Conservation (phyloP, 83 land plant genomes). For the Thuja plicata region DNA sequence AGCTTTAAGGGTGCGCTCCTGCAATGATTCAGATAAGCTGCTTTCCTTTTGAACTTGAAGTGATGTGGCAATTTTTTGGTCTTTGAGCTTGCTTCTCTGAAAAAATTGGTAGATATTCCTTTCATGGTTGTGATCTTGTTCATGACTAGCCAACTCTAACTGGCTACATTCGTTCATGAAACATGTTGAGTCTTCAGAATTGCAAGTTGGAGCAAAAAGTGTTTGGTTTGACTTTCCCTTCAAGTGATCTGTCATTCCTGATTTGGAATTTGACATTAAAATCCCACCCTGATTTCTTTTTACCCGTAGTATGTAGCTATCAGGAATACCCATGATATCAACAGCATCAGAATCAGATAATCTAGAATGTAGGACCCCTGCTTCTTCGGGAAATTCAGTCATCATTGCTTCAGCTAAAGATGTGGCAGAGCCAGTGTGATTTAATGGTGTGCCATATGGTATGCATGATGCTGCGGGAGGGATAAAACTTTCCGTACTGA, state of each 20-base stretch:
- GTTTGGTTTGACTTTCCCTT: slow-evolving; percentile 70
- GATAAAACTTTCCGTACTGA: background rate
- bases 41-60: slow-evolving; percentile 5
- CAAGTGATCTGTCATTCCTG: slow-evolving; percentile 40
- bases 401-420: background rate
- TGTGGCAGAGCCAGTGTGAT: background rate
- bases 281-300: background rate
- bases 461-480: background rate
- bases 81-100: slow-evolving; percentile 23
- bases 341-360: background rate
- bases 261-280: background rate
- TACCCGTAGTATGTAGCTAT: background rate
- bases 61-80: slow-evolving; percentile 21
- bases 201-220: slow-evolving; percentile 48
- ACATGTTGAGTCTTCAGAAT: background rate
- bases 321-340: background rate
- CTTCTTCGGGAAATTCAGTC: background rate
- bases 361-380: background rate
- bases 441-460: background rate
- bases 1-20: background rate
- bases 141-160: slow-evolving; percentile 1
- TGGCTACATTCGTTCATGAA: slow-evolving; percentile 12
- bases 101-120: slow-evolving; percentile 70
- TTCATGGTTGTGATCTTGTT: slow-evolving; percentile 49
- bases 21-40: background rate